These are phyloP conservation scores for Leavenworthia alabamica DNA, from an alignment of 345 rosid genomes.

Conservation along the genomic window DNA sequence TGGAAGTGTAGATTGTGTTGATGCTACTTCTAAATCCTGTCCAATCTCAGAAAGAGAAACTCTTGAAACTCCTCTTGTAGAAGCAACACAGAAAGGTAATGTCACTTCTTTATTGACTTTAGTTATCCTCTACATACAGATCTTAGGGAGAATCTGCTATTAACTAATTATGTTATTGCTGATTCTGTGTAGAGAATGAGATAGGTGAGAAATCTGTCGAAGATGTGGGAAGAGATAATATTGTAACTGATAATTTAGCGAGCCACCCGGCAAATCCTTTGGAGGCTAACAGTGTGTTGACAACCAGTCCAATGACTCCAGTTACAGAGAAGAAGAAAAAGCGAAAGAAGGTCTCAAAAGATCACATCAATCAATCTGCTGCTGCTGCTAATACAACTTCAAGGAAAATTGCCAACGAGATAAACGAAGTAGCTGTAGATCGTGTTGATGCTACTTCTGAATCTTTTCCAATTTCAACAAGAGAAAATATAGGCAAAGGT, in stretches of 20 bases:
- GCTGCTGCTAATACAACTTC: not conserved
- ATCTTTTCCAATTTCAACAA: not conserved
- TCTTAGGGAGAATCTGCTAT: not conserved
- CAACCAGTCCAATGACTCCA: not conserved
- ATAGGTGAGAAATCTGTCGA: not conserved
- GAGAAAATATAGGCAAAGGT: not conserved
- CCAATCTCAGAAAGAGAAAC: not conserved
- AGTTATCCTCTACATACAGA: not conserved
- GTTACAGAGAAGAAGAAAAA: constrained; percentile 6
- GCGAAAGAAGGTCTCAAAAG: constrained; percentile 7
- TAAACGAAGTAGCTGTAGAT: not conserved
- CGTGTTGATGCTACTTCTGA: not conserved
- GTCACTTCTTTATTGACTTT: not conserved
- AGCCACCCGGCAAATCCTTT: not conserved
- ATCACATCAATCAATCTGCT: not conserved
- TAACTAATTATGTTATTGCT: not conserved
- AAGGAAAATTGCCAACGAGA: not conserved
- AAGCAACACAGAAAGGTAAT: not conserved
- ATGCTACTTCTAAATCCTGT: not conserved
- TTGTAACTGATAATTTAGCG: not conserved
- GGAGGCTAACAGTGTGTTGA: not conserved
- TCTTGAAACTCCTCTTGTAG: not conserved
- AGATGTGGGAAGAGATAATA: not conserved
- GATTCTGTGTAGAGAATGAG: constrained; percentile 11
- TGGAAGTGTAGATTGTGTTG: not conserved